Evolutionary conservation across 345 rosid species (phyloP), one percentile per base, ranked within the genome.

Genomic region (Anastatica hierochuntica): DNA sequence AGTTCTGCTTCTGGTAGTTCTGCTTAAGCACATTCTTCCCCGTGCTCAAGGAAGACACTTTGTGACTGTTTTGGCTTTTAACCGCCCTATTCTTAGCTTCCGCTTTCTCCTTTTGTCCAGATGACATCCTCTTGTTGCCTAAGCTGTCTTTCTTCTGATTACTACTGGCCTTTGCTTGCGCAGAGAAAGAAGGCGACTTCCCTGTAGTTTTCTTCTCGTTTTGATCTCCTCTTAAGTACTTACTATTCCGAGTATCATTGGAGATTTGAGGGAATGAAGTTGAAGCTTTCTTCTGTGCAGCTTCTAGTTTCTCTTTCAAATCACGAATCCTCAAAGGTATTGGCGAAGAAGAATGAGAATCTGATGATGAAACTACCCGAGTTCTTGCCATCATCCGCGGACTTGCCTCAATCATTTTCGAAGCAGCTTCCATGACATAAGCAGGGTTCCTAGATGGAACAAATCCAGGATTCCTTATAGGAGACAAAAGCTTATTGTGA

Each of bases 1-100:
- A 70, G 62, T 92, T 92, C 56, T 92, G 98, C 57, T 88, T 92
- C 81, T 85, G 97, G 55, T 81, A 66, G 62, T 92, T 92, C 78
- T 76, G 97, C 75, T 81, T 79, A 36, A 92, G 83, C 43, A 64
- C 90, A 48, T 80, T 77, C 66, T 55, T 21, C n/a, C 72, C 56
- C 88, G 77, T 66, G 77, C 75, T 79, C 77, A 38, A 52, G 67
- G 74, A 74, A 59, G 71, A 38, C 74, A 71, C 77, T 82, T 59
- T 79, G 79, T 21, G 17, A 45, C 72, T 72, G 76, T 77, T 69
- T n/a, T n/a, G n/a, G n/a, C n/a, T n/a, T 64, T 71, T 81, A 72
- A 76, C 78, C 7, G 71, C 64, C 43, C 79, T 83, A 54, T 61
- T 74, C 70, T 71, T 75, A 53, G 63, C 74, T 53, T 80, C 90